These are phyloP conservation scores for Lactuca saligna DNA, from an alignment of 129 eudicot genomes.

Conservation along the genomic window DNA sequence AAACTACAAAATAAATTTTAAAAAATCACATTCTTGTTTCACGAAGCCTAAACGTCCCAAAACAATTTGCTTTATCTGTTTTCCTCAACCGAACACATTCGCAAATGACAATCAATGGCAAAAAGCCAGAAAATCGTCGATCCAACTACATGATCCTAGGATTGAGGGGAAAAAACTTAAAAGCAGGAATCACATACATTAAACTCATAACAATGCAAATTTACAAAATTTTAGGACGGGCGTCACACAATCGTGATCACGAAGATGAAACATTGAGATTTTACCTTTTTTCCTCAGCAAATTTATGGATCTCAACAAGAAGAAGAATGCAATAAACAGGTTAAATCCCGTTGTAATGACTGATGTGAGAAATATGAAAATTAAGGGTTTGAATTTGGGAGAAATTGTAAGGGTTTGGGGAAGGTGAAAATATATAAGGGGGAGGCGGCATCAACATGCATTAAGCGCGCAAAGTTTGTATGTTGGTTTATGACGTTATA, in stretches of 20 bases:
- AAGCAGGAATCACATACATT: neutral
- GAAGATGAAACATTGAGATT: slow-evolving; percentile 3
- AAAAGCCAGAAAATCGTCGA: slow-evolving; percentile 1
- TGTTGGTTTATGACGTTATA: neutral
- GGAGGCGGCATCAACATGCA: neutral
- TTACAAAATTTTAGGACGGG: slow-evolving; percentile 17
- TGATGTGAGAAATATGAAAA: neutral
- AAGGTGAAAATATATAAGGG: neutral
- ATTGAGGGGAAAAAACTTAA: neutral
- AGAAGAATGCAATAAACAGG: neutral
- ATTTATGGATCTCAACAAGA: slow-evolving; percentile 15
- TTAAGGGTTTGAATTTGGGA: slow-evolving; percentile 26
- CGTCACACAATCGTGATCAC: neutral
- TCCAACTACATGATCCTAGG: neutral
- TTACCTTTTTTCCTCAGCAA: slow-evolving; percentile 21
- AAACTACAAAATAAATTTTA: neutral
- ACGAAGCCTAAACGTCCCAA: slow-evolving; percentile 12
- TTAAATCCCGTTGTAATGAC: neutral
- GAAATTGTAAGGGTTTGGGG: slow-evolving; percentile 29
- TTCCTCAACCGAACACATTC: slow-evolving; percentile 4
- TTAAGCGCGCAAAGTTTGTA: slow-evolving; percentile 11
- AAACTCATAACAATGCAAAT: slow-evolving; percentile 15
- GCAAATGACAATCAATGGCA: slow-evolving; percentile 14
- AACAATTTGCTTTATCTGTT: slow-evolving; percentile 12
- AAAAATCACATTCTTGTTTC: slow-evolving; percentile 1